These are phyloP conservation scores for Rasamsonia emersonii DNA, from an alignment of 2,329 filamentous ascomycete genomes.

Conservation along the genomic window DNA sequence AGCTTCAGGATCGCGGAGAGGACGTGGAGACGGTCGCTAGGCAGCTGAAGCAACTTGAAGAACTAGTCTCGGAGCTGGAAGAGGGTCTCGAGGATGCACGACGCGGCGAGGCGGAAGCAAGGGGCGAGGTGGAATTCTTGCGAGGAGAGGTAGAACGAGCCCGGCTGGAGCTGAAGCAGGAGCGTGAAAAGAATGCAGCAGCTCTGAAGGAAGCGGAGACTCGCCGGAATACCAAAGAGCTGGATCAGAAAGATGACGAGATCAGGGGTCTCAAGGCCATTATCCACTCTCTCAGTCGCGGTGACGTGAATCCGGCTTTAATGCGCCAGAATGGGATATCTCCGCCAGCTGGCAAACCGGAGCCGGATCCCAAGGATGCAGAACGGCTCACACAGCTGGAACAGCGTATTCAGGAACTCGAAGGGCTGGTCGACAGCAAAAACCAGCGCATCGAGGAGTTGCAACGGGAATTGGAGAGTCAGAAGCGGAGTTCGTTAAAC, in stretches of 20 bases:
- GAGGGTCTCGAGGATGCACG: conserved; percentile 93
- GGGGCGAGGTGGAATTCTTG: conserved; percentile 91
- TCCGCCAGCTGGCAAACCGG: conserved; percentile 10
- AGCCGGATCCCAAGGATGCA: conserved; percentile 43
- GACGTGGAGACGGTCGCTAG: conserved; percentile 86
- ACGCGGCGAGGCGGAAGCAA: conserved; percentile 86
- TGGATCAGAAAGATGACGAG: conserved; percentile 94
- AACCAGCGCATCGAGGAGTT: conserved; percentile 70
- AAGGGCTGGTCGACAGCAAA: conserved; percentile 64
- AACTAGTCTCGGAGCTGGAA: conserved; percentile 91
- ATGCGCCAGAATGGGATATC: conserved; percentile 21
- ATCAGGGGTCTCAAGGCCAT: conserved; percentile 95
- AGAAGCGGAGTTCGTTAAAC: conserved; percentile 19
- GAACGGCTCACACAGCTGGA: conserved; percentile 61
- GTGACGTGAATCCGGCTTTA: conserved; percentile 23
- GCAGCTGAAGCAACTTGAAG: conserved; percentile 90
- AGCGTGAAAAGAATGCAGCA: conserved; percentile 71
- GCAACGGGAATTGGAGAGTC: conserved; percentile 61
- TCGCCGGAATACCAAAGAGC: conserved; percentile 53
- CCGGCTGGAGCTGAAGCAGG: conserved; percentile 74
- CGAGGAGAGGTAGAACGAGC: conserved; percentile 90
- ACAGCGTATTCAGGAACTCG: conserved; percentile 69
- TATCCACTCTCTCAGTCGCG: conserved; percentile 86
- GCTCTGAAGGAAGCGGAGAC: conserved; percentile 46
- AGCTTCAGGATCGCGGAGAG: conserved; percentile 71